Conservation (phyloP, 495 filamentous ascomycete genomes). For the Rhypophila decipiens region DNA sequence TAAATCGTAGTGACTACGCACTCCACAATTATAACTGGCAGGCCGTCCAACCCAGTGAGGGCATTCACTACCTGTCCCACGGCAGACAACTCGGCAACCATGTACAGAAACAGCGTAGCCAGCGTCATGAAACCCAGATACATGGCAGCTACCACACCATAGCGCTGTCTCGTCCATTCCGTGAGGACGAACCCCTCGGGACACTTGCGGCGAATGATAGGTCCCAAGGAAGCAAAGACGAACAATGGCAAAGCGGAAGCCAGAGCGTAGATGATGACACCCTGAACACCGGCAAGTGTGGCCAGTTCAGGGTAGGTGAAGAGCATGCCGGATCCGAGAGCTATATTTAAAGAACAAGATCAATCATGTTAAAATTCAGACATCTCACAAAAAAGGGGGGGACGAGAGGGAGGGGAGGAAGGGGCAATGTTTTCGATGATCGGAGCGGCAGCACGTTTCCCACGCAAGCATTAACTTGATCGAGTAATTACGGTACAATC, state of each 20-base stretch:
- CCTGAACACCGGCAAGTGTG: conserved; percentile 71
- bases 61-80: conserved; percentile 64
- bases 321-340: conserved; percentile 70
- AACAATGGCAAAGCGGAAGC: conserved; percentile 60
- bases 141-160: conserved; percentile 55
- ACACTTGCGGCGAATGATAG: conserved; percentile 65
- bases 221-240: conserved; percentile 61
- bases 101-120: conserved; percentile 74
- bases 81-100: conserved; percentile 71
- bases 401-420: conserved; percentile 14
- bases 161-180: conserved; percentile 71
- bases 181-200: conserved; percentile 74
- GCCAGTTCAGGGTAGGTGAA: conserved; percentile 75
- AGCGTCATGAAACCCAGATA: conserved; percentile 66
- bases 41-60: conserved; percentile 64
- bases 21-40: conserved; percentile 69
- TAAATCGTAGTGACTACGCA: conserved; percentile 69
- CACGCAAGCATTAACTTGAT: conserved; percentile 96
- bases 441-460: conserved; percentile 82
- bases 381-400: conserved; percentile 13
- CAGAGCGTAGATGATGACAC: conserved; percentile 64
- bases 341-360: conserved; percentile 34
- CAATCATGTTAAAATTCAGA: conserved; percentile 16
- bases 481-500: conserved; percentile 87
- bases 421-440: conserved; percentile 19